A percentile compares a stretch with the other conserved stretches of the same genome.
Evolutionary conservation across 257 asterid genomes (phyloP).

Genomic region (Pogostemon cablin): DNA sequence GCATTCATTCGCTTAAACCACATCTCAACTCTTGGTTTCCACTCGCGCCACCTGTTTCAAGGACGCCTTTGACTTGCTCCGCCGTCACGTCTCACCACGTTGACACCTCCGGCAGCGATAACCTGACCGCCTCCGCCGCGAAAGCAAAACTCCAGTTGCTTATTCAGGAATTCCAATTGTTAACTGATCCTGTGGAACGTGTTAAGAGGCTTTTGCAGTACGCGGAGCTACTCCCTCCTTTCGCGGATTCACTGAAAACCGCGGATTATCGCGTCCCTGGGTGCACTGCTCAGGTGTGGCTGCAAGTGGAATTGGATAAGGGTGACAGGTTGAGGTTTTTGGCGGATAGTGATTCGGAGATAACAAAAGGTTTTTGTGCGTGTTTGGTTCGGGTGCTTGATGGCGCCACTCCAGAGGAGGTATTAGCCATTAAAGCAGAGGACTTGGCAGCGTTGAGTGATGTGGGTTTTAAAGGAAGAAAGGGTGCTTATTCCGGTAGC

Average conservation of each 20-base stretch:
- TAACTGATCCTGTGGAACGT: slow-evolving; percentile 72
- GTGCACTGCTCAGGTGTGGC: slow-evolving; percentile 93
- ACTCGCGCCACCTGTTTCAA: slow-evolving; percentile 36
- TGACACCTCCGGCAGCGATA: slow-evolving; percentile 36
- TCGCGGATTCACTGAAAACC: slow-evolving; percentile 48
- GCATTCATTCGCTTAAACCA: slow-evolving; percentile 40
- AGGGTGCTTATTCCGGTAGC: slow-evolving; percentile 44
- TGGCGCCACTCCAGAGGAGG: slow-evolving; percentile 71
- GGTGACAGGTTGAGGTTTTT: slow-evolving; percentile 50
- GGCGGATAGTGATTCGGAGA: slow-evolving; percentile 88
- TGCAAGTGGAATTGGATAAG: slow-evolving; percentile 51
- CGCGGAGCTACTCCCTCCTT: slow-evolving; percentile 52
- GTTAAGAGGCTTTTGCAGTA: slow-evolving; percentile 69
- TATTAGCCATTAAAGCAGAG: slow-evolving; percentile 69
- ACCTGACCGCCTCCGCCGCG: slow-evolving; percentile 36
- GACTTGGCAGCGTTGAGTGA: slow-evolving; percentile 69
- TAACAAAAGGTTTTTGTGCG: slow-evolving; percentile 86
- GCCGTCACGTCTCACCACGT: slow-evolving; percentile 49
- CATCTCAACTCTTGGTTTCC: slow-evolving; percentile 30
- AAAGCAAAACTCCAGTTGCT: slow-evolving; percentile 54
- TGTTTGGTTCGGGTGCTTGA: slow-evolving; percentile 86
- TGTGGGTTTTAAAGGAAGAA: slow-evolving; percentile 54
- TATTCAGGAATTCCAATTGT: slow-evolving; percentile 55
- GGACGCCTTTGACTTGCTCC: slow-evolving; percentile 47
- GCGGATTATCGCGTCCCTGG: slow-evolving; percentile 75